Evolutionary conservation across 1,284 basidiomycete genomes (phyloP).

Genomic region (Phlebopus sp.): DNA sequence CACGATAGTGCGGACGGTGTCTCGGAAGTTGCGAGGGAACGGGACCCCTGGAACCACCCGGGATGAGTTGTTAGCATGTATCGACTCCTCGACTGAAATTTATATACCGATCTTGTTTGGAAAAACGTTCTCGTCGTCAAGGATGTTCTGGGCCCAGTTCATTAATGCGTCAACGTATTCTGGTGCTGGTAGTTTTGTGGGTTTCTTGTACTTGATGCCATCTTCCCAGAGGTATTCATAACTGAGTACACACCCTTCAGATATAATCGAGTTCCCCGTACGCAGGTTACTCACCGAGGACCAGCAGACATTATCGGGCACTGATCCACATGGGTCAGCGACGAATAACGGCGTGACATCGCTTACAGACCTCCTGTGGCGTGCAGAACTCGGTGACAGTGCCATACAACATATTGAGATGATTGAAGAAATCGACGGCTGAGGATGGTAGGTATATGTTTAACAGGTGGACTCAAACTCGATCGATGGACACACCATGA

Average conservation of each 20-base stretch:
- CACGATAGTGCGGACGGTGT: constrained; percentile 90
- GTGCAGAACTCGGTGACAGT: constrained; percentile 97
- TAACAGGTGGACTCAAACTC: not conserved
- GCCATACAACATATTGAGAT: constrained; percentile 94
- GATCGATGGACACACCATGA: constrained; percentile 63
- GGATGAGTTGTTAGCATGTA: not conserved
- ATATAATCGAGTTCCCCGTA: not conserved
- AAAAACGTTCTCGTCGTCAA: constrained; percentile 93
- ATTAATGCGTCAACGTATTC: constrained; percentile 98
- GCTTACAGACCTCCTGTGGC: constrained; percentile 71
- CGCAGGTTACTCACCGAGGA: constrained; percentile 67
- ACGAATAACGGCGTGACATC: constrained; percentile 12
- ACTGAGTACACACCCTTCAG: constrained; percentile 32
- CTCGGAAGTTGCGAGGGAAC: constrained; percentile 89
- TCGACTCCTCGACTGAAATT: not conserved
- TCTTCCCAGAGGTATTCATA: constrained; percentile 99
- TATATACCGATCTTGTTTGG: constrained; percentile 88
- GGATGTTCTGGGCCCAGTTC: constrained; percentile 95
- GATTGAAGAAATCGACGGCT: constrained; percentile 97
- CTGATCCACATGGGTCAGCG: constrained; percentile 37
- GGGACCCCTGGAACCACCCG: constrained; percentile 63
- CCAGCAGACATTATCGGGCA: constrained; percentile 99
- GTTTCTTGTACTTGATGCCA: constrained; percentile 84
- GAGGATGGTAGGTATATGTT: constrained; percentile 8
- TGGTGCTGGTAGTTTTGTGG: constrained; percentile 91